Conservation (phyloP, 805 yeast species). For the Myxozyma mucilagina region DNA sequence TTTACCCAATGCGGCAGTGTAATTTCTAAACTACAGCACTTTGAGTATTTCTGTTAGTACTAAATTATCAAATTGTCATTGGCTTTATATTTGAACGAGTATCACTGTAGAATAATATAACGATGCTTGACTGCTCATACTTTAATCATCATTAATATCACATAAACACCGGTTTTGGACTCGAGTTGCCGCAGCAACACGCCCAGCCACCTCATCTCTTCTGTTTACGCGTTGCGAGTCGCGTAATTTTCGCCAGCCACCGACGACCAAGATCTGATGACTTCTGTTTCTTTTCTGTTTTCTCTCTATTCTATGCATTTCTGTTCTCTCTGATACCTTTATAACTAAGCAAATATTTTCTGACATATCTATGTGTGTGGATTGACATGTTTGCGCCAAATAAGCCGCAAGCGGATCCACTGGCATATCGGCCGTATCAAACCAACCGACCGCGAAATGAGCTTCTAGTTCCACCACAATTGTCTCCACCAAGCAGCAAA, state of each 20-base stretch:
- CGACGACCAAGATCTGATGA: neutral
- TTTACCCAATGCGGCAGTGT: constrained; percentile 5
- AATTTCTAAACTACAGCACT: neutral
- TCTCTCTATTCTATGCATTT: neutral
- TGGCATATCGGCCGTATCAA: constrained; percentile 2
- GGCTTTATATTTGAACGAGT: too few relatives aligned
- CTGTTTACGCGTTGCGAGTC: constrained; percentile 4
- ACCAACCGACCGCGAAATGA: neutral
- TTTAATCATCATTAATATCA: neutral
- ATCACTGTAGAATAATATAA: too few relatives aligned
- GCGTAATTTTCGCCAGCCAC: constrained; percentile 8
- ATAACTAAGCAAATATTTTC: neutral
- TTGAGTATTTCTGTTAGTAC: neutral
- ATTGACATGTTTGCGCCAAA: neutral
- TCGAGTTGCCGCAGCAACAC: neutral
- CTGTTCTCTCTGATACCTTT: neutral
- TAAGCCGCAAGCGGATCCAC: neutral
- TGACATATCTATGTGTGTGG: too few relatives aligned
- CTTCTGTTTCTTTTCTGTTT: neutral
- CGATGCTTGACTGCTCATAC: neutral
- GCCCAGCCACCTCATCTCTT: constrained; percentile 7
- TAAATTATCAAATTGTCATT: neutral
- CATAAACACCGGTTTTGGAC: neutral
- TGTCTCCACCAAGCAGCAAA: neutral
- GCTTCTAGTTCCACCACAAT: neutral